These are phyloP conservation scores for Cutaneotrichosporon mucoides DNA, from an alignment of 1,284 basidiomycete species.

Conservation along the genomic window DNA sequence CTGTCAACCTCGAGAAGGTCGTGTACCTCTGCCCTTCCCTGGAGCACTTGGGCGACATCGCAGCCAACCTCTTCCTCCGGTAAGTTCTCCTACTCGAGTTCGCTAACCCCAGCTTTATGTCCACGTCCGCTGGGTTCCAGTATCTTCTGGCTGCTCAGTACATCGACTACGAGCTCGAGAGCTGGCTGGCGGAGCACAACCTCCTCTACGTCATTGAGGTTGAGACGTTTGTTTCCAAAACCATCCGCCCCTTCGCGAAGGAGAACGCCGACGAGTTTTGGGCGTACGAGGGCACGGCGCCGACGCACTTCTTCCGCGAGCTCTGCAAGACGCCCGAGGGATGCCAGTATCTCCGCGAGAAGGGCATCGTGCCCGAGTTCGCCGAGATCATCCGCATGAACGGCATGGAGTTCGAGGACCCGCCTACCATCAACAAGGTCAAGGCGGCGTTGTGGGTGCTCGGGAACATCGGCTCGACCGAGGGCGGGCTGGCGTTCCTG, in stretches of 20 bases:
- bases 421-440: constrained; percentile 76
- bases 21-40: constrained; percentile 91
- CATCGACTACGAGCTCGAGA: constrained; percentile 90
- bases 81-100: constrained; percentile 47
- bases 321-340: constrained; percentile 94
- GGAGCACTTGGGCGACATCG: constrained; percentile 90
- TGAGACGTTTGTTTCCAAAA: constrained; percentile 47
- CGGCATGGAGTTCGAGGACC: constrained; percentile 75
- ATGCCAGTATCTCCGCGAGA: constrained; percentile 80
- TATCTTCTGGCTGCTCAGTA: constrained; percentile 89
- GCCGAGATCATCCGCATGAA: constrained; percentile 84
- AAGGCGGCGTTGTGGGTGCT: constrained; percentile 97
- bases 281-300: constrained; percentile 79
- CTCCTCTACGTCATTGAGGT: constrained; percentile 47
- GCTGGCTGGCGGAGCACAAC: constrained; percentile 71
- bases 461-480: constrained; percentile 87
- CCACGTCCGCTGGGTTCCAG: constrained; percentile 84
- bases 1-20: constrained; percentile 78
- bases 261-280: constrained; percentile 43
- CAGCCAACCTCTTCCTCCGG: constrained; percentile 82
- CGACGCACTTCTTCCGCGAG: constrained; percentile 95
- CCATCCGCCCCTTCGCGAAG: constrained; percentile 37
- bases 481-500: constrained; percentile 85
- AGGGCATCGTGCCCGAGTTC: constrained; percentile 87
- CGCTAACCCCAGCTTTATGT: constrained; percentile 62